These are phyloP conservation scores for Coemansia erecta DNA, from an alignment of 192 early-diverging fungal genomes.

Conservation along the genomic window DNA sequence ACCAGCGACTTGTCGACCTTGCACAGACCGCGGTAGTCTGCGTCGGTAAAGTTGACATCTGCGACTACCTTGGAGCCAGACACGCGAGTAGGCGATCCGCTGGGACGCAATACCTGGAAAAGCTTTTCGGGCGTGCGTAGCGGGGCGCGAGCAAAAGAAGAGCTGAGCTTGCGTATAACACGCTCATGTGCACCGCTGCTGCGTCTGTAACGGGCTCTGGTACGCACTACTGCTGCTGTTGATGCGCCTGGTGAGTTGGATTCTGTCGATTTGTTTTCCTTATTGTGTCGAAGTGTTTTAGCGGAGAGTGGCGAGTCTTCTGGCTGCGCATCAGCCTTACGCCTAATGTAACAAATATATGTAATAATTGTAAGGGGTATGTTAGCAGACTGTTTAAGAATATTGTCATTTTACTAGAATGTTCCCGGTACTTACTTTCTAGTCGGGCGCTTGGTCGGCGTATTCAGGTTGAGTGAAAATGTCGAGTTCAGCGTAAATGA, in stretches of 20 bases:
- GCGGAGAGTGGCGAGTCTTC: not conserved
- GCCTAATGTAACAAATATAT: not conserved
- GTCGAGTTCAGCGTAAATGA: not conserved
- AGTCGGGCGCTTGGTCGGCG: not conserved
- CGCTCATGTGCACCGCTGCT: not conserved
- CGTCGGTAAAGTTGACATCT: slow-evolving; percentile 23
- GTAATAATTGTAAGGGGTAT: not conserved
- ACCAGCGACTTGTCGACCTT: slow-evolving; percentile 47
- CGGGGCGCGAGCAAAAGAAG: not conserved
- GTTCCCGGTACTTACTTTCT: not conserved
- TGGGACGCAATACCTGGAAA: slow-evolving; percentile 21
- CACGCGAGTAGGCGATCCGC: slow-evolving; percentile 38
- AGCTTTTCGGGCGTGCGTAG: slow-evolving; percentile 30
- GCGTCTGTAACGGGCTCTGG: not conserved
- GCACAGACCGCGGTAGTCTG: slow-evolving; percentile 10
- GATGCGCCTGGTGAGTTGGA: not conserved
- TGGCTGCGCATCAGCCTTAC: not conserved
- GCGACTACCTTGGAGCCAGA: slow-evolving; percentile 31
- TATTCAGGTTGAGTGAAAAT: slow-evolving; percentile 2
- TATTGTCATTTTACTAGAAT: not conserved
- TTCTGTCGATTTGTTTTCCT: not conserved
- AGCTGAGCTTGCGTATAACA: not conserved
- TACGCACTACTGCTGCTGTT: not conserved
- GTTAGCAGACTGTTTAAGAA: not conserved
- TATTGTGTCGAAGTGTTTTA: not conserved